Percentiles rank a stretch among this genome's conserved stretches.
Conservation (phyloP, 208 protist species). For the Trypanosoma lewisi region DNA sequence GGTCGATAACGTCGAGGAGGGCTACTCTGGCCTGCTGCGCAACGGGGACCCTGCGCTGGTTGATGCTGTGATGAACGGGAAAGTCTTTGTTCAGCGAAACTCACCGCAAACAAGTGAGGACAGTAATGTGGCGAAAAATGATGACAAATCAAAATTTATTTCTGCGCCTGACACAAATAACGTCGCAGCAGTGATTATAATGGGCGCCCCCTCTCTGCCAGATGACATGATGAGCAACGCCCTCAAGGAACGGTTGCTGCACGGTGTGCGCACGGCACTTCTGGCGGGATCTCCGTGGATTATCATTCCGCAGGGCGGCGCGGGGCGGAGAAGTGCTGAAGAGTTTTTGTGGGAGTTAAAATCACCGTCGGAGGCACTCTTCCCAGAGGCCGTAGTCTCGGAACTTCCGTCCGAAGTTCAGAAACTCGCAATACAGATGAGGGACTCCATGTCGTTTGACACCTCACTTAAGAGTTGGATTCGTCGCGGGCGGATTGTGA, state of each 20-base stretch:
- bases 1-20: background rate
- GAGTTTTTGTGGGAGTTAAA: slow-evolving; percentile 8
- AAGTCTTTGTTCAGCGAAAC: background rate
- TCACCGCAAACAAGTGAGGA: background rate
- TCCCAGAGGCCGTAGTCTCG: slow-evolving; percentile 16
- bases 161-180: background rate
- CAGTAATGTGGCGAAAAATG: background rate
- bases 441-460: slow-evolving; percentile 27
- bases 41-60: slow-evolving; percentile 13
- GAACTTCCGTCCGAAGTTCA: background rate
- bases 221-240: slow-evolving; percentile 8
- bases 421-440: slow-evolving; percentile 18
- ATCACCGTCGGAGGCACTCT: slow-evolving; percentile 13
- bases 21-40: background rate
- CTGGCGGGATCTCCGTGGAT: slow-evolving; percentile 66
- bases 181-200: slow-evolving; percentile 12
- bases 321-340: slow-evolving; percentile 22
- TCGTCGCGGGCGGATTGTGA: slow-evolving; percentile 8
- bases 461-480: slow-evolving; percentile 14
- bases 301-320: slow-evolving; percentile 31
- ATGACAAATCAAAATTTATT: background rate
- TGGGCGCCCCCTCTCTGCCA: slow-evolving; percentile 3
- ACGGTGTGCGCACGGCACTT: slow-evolving; percentile 50
- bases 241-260: slow-evolving; percentile 42
- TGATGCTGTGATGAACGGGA: background rate